A percentile compares a stretch with the other conserved stretches of the same genome.
phyloP scores from a whole-genome alignment of 495 filamentous ascomycete genomes.

The Mytilinidion resinicola region DNA sequence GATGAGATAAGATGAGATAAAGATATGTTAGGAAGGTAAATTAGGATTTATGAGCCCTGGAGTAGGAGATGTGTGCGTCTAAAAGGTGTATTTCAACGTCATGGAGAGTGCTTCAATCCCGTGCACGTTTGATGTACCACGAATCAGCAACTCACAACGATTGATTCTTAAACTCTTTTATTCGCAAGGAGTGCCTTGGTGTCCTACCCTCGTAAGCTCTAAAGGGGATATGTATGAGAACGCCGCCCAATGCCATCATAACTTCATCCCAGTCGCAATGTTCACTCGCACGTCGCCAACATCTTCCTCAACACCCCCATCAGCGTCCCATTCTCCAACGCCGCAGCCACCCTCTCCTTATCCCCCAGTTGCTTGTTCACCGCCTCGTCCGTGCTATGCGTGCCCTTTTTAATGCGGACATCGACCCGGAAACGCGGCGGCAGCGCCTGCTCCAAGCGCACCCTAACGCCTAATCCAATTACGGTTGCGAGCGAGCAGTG shows the following conservation, averaged over 20 bases:
- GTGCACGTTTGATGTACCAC: no score
- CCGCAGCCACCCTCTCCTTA: constrained; percentile 93
- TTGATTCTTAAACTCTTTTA: no score
- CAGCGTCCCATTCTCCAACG: constrained; percentile 86
- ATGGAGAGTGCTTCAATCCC: no score
- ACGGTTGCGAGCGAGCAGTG: constrained; percentile 95
- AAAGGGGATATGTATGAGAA: neutral
- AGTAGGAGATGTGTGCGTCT: no score
- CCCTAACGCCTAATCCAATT: constrained; percentile 88
- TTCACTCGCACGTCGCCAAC: constrained; percentile 68
- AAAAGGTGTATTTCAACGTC: no score
- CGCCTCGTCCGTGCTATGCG: constrained; percentile 88
- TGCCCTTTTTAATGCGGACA: constrained; percentile 89
- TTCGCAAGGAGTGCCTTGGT: no score
- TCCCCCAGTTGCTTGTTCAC: constrained; percentile 94
- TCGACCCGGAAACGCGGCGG: constrained; percentile 91
- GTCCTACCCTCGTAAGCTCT: no score
- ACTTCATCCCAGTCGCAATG: neutral
- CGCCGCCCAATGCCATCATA: constrained; percentile 6
- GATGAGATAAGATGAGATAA: no score
- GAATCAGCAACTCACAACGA: no score
- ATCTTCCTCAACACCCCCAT: constrained; percentile 86
- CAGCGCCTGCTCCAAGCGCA: constrained; percentile 81
- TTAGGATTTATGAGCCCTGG: no score
- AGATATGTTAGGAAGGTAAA: no score